Evolutionary conservation across 495 filamentous ascomycete genomes (phyloP), one percentile per base, ranked within the genome.

Genomic region (Aspergillus sclerotiicarbonarius): DNA sequence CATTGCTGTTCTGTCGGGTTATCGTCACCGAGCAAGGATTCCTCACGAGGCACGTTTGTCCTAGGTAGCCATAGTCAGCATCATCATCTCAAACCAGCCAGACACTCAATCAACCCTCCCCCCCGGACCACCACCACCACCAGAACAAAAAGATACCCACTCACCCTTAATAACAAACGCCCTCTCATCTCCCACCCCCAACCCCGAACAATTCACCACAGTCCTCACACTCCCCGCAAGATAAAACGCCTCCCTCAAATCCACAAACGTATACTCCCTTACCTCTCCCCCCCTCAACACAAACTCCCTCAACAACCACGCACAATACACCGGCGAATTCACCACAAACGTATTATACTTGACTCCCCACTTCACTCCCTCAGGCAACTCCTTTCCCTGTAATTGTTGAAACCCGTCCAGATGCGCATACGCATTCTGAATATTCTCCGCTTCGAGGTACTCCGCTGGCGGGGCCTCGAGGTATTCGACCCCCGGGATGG

Each of bases 261-360:
- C 63, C 1, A 69, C 66, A 13, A 87, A 63, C 12, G 73, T 75
- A 48, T 76, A 74, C 47, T 72, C 64, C n/a, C 70, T 64, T n/a
- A 65, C 67, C 45, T 66, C 65, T 0, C 83, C 85, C 1, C 84
- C 84, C 3, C 67, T 70, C 15, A 80, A 52, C 7, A 77, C 68
- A 53, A 86, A 82, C 64, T 73, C 63, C 2, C 83, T 69, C 51
- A 87, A 63, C 57, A 88, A 62, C 56, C 80, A 78, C 16, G 72
- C 69, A 62, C 80, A 83, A 60, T 88, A 88, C 6, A 87, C 80
- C 62, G 84, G 84, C 6, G 83, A 78, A 57, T 87, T 87, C 6
- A 88, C 63, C 61, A 79, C 84, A 63, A 78, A 85, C 0, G 83
- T 81, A 15, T 73, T 59, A 67, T 88, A 88, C 58, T 77, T 65